A percentile compares a stretch with the other conserved stretches of the same genome.
Evolutionary conservation across 169 alveolate genomes (phyloP).

Genomic region (Besnoitia besnoiti): DNA sequence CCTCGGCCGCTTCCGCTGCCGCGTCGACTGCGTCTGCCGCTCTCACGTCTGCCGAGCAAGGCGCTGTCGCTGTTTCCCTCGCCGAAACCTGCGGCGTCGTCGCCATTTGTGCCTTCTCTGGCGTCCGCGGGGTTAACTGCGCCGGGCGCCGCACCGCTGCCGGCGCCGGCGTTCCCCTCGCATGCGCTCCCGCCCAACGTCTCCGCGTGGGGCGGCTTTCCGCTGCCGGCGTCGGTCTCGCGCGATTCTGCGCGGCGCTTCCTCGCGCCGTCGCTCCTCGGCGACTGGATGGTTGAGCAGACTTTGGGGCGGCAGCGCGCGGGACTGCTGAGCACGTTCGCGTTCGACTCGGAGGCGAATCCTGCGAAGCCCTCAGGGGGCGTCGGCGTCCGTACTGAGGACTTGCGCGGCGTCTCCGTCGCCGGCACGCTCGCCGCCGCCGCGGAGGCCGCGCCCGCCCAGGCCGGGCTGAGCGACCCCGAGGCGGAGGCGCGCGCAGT

Average conservation of each 20-base stretch:
- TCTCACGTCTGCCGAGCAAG: background rate
- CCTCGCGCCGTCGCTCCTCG: background rate
- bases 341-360: constrained; percentile 1
- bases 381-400: background rate
- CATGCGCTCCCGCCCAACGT: background rate
- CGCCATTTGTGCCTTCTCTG: background rate
- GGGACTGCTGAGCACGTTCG: background rate
- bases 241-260: background rate
- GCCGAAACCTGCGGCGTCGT: background rate
- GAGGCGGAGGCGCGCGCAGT: constrained; percentile 2
- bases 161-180: background rate
- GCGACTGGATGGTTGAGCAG: background rate
- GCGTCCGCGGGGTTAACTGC: background rate
- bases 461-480: background rate
- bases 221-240: background rate
- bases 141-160: background rate
- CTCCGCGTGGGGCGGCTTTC: background rate
- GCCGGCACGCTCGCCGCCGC: background rate
- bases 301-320: background rate
- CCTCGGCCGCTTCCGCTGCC: background rate
- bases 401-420: background rate
- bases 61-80: background rate
- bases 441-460: background rate
- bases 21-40: background rate
- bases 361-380: background rate